Evolutionary conservation across 345 rosid species (phyloP), one percentile per base, ranked within the genome.

Genomic region (Citrus sinensis): DNA sequence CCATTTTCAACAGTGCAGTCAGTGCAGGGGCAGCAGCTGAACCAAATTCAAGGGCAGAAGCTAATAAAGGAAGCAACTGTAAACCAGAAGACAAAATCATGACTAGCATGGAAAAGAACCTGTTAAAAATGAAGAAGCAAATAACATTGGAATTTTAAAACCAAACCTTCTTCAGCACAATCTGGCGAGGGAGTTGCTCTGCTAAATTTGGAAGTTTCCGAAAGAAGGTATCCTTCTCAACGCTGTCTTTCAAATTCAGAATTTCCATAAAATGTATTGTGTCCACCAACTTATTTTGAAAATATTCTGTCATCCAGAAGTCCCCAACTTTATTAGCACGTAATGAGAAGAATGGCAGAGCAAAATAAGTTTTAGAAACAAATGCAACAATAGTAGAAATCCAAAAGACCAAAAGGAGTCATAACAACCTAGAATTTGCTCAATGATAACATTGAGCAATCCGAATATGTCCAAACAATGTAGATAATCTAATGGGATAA

Each of bases 221-320:
- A 84, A 96, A 94, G 89, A 96, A 96, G 67, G 97, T 88, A 81
- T 96, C 99, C 84, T 90, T 96, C 86, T 96, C 98, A 34, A 90
- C 87, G 76, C 99, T 94, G 82, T 96, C 99, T 84, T 96, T 96
- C 85, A 96, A 83, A 78, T 86, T 92, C 58, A 96, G 98, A 82
- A 97, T 94, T 82, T 97, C 98, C 98, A 97, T 94, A 79, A 97
- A 97, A 88, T 94, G 99, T 85, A 97, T 94, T 40, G 99, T 96
- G 87, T 94, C 98, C 86, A 97, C 99, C 94, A 97, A 88, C 87
- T 97, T 97, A 85, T 97, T 97, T 85, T 97, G 98, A 82, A 94
- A 94, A 86, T 97, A 97, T 84, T 93, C 99, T 97, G 93, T 73
- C 85, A 91, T 40, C 70, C 79, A 84, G 55, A 63, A 46, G 74